Evolutionary conservation across 2,329 filamentous ascomycete genomes (phyloP).

Genomic region (Graphiopsis chlorocephala): DNA sequence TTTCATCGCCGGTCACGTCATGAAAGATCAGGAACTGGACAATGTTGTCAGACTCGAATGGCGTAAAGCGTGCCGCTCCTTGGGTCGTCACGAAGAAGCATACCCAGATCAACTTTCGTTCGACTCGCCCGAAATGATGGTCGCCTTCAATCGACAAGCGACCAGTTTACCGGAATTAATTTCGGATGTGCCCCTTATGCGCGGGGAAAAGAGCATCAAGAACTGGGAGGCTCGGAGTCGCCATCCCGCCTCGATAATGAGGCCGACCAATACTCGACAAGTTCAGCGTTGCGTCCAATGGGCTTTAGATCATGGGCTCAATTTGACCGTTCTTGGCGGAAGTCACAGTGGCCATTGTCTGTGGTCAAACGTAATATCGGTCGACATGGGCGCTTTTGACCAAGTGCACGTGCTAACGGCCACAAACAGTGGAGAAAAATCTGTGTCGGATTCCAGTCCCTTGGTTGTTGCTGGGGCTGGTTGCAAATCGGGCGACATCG

Average conservation of each 20-base stretch:
- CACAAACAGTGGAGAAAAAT: not conserved
- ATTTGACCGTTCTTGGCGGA: constrained; percentile 55
- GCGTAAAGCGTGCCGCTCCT: constrained; percentile 52
- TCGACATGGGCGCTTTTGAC: constrained; percentile 60
- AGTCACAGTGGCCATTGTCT: constrained; percentile 61
- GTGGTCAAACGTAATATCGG: constrained; percentile 49
- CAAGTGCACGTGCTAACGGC: constrained; percentile 44
- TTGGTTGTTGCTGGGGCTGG: constrained; percentile 55
- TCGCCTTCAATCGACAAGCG: constrained; percentile 49
- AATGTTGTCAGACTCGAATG: constrained; percentile 41
- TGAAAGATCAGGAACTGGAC: constrained; percentile 34
- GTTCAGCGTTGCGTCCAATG: constrained; percentile 57
- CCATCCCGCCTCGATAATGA: constrained; percentile 45
- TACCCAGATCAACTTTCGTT: constrained; percentile 47
- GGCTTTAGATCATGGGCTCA: constrained; percentile 48
- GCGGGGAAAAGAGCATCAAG: constrained; percentile 50
- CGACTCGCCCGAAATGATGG: constrained; percentile 50
- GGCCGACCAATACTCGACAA: constrained; percentile 48
- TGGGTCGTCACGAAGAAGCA: constrained; percentile 42
- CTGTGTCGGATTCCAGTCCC: constrained; percentile 14
- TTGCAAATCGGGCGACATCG: constrained; percentile 56
- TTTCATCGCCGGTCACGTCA: constrained; percentile 51
- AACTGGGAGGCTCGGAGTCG: constrained; percentile 51
- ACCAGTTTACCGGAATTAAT: constrained; percentile 47
- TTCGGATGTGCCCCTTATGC: constrained; percentile 43